Evolutionary conservation across 306 rosid species (phyloP).

Genomic region (Pachyrhizus erosus): DNA sequence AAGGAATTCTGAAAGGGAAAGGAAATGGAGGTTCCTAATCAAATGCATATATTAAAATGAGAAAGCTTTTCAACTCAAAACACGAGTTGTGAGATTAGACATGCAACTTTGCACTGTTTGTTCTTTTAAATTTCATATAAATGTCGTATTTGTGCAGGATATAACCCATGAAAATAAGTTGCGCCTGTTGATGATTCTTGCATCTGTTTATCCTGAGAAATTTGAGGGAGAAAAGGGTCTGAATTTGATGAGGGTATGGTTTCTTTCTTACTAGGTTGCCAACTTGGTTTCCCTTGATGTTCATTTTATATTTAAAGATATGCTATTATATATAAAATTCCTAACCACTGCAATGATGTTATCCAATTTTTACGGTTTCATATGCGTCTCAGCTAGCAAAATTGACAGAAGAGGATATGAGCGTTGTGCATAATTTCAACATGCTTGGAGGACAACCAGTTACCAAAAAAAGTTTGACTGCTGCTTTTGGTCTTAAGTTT

Average conservation of each 20-base stretch:
- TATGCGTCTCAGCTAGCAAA: conserved; percentile 66
- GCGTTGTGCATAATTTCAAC: conserved; percentile 73
- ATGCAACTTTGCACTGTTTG: conserved; percentile 18
- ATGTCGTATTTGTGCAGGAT: conserved; percentile 68
- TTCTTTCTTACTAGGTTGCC: conserved; percentile 26
- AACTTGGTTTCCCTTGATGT: conserved; percentile 13
- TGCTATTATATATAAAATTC: background rate
- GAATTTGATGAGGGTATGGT: conserved; percentile 84
- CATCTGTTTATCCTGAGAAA: conserved; percentile 92
- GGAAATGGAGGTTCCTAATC: conserved; percentile 3
- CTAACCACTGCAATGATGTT: conserved; percentile 19
- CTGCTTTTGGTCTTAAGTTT: conserved; percentile 83
- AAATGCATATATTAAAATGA: conserved; percentile 26
- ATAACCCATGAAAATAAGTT: conserved; percentile 81
- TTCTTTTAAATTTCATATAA: conserved; percentile 13
- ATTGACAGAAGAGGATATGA: conserved; percentile 78
- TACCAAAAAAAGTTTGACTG: conserved; percentile 62
- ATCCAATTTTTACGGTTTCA: conserved; percentile 30
- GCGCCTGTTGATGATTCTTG: conserved; percentile 95
- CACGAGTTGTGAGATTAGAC: background rate
- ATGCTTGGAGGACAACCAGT: conserved; percentile 77
- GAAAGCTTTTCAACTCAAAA: conserved; percentile 22
- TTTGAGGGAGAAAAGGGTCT: conserved; percentile 91
- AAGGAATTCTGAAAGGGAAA: conserved; percentile 42
- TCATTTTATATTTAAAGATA: conserved; percentile 26